Percentiles rank a stretch among this genome's conserved stretches.
These are phyloP conservation scores for Cryptococcus deneoformans DNA, from an alignment of 1,284 basidiomycete species.

Conservation along the genomic window DNA sequence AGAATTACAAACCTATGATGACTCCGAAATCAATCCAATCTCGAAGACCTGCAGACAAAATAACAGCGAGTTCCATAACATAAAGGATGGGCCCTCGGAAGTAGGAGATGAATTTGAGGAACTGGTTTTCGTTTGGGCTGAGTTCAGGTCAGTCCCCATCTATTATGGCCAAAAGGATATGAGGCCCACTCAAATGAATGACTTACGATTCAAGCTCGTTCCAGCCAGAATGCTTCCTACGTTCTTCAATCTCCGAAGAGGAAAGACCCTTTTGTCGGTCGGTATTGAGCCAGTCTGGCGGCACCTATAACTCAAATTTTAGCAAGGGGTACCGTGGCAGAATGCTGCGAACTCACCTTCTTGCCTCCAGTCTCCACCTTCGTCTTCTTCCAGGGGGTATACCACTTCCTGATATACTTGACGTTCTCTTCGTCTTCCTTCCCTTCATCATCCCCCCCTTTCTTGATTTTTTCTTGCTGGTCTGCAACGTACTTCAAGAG, in stretches of 20 bases:
- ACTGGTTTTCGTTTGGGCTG: slow-evolving; percentile 52
- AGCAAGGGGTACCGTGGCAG: not conserved
- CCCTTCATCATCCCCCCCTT: slow-evolving; percentile 23
- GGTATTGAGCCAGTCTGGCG: slow-evolving; percentile 54
- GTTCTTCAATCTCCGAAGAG: slow-evolving; percentile 47
- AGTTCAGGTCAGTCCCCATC: slow-evolving; percentile 3
- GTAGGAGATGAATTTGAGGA: slow-evolving; percentile 55
- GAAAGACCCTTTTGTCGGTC: slow-evolving; percentile 52
- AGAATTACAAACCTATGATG: slow-evolving; percentile 48
- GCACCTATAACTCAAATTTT: slow-evolving; percentile 28
- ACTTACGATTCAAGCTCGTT: slow-evolving; percentile 55
- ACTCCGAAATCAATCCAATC: slow-evolving; percentile 61
- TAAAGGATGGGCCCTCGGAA: slow-evolving; percentile 57
- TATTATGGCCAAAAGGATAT: slow-evolving; percentile 19
- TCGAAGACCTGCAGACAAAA: slow-evolving; percentile 56
- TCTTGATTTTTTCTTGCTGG: slow-evolving; percentile 30
- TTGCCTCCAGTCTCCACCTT: slow-evolving; percentile 34
- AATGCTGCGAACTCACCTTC: slow-evolving; percentile 25
- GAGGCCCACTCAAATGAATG: slow-evolving; percentile 21
- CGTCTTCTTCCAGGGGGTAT: slow-evolving; percentile 51
- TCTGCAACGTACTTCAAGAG: slow-evolving; percentile 42
- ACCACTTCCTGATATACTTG: slow-evolving; percentile 40
- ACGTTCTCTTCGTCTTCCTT: slow-evolving; percentile 36
- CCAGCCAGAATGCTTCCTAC: slow-evolving; percentile 49
- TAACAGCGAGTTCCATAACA: slow-evolving; percentile 59